A percentile compares a stretch with the other conserved stretches of the same genome.
These are phyloP conservation scores for Chaetoceros tenuissimus DNA, from an alignment of 108 stramenopile species.

Conservation along the genomic window DNA sequence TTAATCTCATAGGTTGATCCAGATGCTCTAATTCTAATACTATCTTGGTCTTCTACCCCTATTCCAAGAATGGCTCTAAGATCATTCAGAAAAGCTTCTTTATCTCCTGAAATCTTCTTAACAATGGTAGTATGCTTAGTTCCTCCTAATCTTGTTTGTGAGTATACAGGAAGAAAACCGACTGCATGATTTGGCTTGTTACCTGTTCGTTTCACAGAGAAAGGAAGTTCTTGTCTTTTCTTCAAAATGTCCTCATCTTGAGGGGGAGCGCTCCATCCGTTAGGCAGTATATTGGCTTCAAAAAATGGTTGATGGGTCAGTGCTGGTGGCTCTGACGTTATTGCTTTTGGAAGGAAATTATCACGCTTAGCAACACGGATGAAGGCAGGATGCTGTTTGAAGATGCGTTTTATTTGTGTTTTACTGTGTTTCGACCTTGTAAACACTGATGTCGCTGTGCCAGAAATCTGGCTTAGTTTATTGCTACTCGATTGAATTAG, in stretches of 20 bases:
- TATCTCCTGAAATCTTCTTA: slow-evolving; percentile 66
- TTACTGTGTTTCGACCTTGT: slow-evolving; percentile 58
- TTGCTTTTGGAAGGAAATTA: slow-evolving; percentile 11
- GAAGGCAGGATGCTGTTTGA: slow-evolving; percentile 66
- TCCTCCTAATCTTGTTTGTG: slow-evolving; percentile 67
- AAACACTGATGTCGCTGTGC: neutral
- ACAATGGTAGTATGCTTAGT: slow-evolving; percentile 70
- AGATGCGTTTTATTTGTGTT: slow-evolving; percentile 71
- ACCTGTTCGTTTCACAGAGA: slow-evolving; percentile 50
- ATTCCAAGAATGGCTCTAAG: slow-evolving; percentile 52
- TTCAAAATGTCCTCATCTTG: slow-evolving; percentile 21
- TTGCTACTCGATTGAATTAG: no score
- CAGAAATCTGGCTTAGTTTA: no score
- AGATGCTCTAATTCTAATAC: slow-evolving; percentile 62
- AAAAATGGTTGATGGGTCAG: slow-evolving; percentile 18
- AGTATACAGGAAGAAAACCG: slow-evolving; percentile 80
- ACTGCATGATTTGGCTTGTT: slow-evolving; percentile 64
- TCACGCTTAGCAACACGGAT: slow-evolving; percentile 33
- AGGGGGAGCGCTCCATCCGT: slow-evolving; percentile 78
- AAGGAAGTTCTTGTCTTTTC: slow-evolving; percentile 50
- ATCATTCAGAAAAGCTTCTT: slow-evolving; percentile 53
- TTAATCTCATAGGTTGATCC: slow-evolving; percentile 76
- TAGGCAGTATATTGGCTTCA: slow-evolving; percentile 47
- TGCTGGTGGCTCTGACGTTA: slow-evolving; percentile 8
- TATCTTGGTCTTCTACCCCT: slow-evolving; percentile 31